Evolutionary conservation across 1,284 basidiomycete genomes (phyloP).

Genomic region (Ustilago hordei): DNA sequence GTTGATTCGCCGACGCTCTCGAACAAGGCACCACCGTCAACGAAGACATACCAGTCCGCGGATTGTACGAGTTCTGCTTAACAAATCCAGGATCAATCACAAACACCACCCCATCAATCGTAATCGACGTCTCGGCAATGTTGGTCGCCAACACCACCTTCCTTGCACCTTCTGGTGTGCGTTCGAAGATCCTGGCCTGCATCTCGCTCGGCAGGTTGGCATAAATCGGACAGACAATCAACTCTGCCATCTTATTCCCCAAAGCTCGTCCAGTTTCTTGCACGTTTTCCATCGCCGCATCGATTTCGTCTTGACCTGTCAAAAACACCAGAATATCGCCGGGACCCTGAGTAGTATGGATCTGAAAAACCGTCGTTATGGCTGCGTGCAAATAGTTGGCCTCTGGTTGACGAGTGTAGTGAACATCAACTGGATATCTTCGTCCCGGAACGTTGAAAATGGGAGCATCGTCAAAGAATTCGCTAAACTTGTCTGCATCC

Average conservation of each 20-base stretch:
- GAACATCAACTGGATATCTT: slow-evolving; percentile 96
- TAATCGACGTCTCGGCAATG: slow-evolving; percentile 77
- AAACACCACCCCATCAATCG: slow-evolving; percentile 69
- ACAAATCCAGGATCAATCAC: slow-evolving; percentile 69
- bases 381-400: slow-evolving; percentile 93
- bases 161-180: slow-evolving; percentile 92
- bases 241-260: slow-evolving; percentile 93
- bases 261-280: slow-evolving; percentile 93
- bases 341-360: slow-evolving; percentile 96
- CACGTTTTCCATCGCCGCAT: slow-evolving; percentile 90
- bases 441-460: slow-evolving; percentile 84
- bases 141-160: slow-evolving; percentile 96
- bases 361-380: slow-evolving; percentile 98
- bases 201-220: slow-evolving; percentile 97
- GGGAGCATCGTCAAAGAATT: slow-evolving; percentile 68
- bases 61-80: slow-evolving; percentile 69
- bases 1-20: slow-evolving; percentile 93
- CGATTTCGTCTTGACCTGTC: slow-evolving; percentile 99
- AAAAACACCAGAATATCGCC: slow-evolving; percentile 99
- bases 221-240: slow-evolving; percentile 97
- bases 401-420: slow-evolving; percentile 77
- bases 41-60: slow-evolving; percentile 67
- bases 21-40: slow-evolving; percentile 76
- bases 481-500: slow-evolving; percentile 68
- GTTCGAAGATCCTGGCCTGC: slow-evolving; percentile 99